Percentiles rank a stretch among this genome's conserved stretches.
phyloP scores from a whole-genome alignment of 257 asterid genomes.

The Solanum piurae region DNA sequence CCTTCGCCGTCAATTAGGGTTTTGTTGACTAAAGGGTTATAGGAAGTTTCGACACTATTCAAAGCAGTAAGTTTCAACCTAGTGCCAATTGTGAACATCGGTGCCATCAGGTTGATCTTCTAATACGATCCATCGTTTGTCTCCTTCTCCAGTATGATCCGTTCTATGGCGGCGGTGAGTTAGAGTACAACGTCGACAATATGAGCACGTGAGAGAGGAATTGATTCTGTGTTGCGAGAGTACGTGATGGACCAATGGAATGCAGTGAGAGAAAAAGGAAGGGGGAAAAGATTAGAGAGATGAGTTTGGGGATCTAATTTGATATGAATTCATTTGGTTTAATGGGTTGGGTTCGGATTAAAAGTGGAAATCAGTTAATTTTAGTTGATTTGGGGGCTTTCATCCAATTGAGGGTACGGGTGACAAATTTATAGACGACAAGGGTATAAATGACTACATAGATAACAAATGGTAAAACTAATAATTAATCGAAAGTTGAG shows the following conservation, averaged over 20 bases:
- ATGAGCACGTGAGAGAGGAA: background rate
- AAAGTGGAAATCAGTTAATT: background rate
- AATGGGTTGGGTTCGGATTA: background rate
- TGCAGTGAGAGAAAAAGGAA: background rate
- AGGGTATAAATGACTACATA: background rate
- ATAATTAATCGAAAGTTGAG: background rate
- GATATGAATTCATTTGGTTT: background rate
- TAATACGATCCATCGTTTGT: background rate
- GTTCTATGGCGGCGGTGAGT: background rate
- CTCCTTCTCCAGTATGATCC: background rate
- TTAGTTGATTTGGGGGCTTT: background rate
- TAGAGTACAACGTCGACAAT: background rate
- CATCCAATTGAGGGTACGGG: background rate
- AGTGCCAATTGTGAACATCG: background rate
- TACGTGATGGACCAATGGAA: background rate
- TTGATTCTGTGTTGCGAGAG: background rate
- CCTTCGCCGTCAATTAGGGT: too few relatives aligned
- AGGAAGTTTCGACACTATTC: background rate
- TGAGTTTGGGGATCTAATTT: background rate
- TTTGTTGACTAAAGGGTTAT: background rate
- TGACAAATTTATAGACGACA: background rate
- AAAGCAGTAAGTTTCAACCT: background rate
- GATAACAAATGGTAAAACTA: background rate
- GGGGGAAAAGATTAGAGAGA: background rate
- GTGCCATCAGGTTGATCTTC: background rate